These are phyloP conservation scores for Wickerhamiella azyma DNA, from an alignment of 805 yeast genomes.

Conservation along the genomic window DNA sequence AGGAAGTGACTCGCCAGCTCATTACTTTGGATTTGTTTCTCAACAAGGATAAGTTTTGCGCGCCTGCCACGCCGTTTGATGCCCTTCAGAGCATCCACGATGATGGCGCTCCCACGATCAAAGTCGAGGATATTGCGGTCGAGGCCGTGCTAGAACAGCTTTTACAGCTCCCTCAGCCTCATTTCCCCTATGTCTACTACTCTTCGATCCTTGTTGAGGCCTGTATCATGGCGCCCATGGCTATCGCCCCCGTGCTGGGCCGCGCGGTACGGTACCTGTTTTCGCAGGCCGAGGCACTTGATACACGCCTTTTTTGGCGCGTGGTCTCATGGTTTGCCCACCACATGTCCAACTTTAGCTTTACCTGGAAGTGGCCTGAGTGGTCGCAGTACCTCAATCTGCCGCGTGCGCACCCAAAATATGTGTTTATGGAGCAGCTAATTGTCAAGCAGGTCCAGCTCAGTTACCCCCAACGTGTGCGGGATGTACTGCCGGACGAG, in stretches of 20 bases:
- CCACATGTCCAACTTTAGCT: constrained; percentile 85
- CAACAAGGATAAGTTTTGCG: constrained; percentile 47
- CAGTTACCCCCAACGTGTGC: constrained; percentile 59
- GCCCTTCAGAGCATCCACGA: constrained; percentile 34
- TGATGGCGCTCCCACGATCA: constrained; percentile 52
- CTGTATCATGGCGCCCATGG: constrained; percentile 64
- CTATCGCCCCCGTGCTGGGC: constrained; percentile 91
- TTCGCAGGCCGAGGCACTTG: constrained; percentile 48
- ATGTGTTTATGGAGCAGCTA: constrained; percentile 59
- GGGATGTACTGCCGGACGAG: constrained; percentile 48
- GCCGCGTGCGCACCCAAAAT: constrained; percentile 52
- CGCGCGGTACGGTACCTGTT: constrained; percentile 79
- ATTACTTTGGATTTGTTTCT: constrained; percentile 62
- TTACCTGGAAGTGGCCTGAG: constrained; percentile 96
- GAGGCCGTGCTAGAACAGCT: constrained; percentile 70
- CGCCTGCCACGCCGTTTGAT: constrained; percentile 67
- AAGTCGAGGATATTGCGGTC: constrained; percentile 77
- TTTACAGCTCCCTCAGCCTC: constrained; percentile 55
- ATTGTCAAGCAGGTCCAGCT: constrained; percentile 74
- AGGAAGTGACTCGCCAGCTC: constrained; percentile 73
- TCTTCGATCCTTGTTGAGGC: constrained; percentile 76
- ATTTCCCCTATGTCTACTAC: constrained; percentile 62
- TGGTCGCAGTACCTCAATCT: constrained; percentile 47
- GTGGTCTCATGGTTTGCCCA: constrained; percentile 84
- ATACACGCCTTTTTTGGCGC: constrained; percentile 59